Base-by-base conservation (phyloP, 805 yeast genomes). In the Candida oleophila region DNA sequence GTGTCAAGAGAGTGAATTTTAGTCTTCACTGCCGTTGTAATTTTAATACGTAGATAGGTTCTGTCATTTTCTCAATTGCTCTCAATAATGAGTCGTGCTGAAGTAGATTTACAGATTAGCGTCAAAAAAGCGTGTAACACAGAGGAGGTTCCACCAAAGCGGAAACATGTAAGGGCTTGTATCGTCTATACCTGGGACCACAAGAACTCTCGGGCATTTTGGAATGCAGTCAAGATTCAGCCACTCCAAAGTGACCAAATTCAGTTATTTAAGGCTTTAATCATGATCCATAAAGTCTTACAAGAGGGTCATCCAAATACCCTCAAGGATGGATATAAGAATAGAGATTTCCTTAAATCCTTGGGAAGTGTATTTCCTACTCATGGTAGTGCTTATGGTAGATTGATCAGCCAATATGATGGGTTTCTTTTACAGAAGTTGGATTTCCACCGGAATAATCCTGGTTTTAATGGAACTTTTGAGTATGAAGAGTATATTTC, bases 101-200 rank as follows among this genome's bases (percentile, higher is more conserved):
- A 72, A 53, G 74, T 71, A 36, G 77, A 73, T 46, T 64, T 73
- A 41, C 77, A 72, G 49, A 68, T 73, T 39, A 76, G 83, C 54
- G 81, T 87, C 56, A 84, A 81, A 61, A 92, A 92, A 70, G 97
- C 99, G 0, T 86, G 95, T 48, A 83, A 85, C 21, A 52, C 78
- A 16, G 97, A 90, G 21, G 97, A 90, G 61, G 78, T 87, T 3
- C 96, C 97, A 0, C 97, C 99, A 1, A 92, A 92, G 66, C 76
- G 99, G 55, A 92, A 92, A 64, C 99, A 92, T 67, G 98, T 92
- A 4, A 76, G 99, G 59, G 89, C 96, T 1, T 89, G 97, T 71
- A 91, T 91, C 49, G 96, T 92, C 34, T 91, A 85, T 66, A 89
- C 97, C 0, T 92, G 97, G 97, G 99, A 94, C 65, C 92, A 89